Evolutionary conservation across 768 basidiomycete species (phyloP).

Genomic region (Coprinopsis sp.): DNA sequence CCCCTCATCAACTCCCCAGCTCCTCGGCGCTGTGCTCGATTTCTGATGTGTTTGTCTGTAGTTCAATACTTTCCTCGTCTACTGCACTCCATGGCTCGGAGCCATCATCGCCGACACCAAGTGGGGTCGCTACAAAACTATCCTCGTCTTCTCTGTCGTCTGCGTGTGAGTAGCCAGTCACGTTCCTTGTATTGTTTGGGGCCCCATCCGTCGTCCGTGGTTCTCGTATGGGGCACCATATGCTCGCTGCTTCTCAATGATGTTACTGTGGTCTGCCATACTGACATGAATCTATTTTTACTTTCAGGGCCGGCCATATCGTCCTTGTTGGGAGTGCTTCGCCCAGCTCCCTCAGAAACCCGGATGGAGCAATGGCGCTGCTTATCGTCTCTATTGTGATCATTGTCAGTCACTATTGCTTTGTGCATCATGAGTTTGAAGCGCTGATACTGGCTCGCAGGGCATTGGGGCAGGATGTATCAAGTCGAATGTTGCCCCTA

Average conservation of each 20-base stretch:
- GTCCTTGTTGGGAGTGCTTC: constrained; percentile 42
- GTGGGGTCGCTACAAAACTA: constrained; percentile 56
- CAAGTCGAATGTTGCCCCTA: constrained; percentile 52
- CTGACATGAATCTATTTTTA: too few species aligned
- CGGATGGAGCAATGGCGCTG: constrained; percentile 37
- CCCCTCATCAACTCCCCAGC: too few species aligned
- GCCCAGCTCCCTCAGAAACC: constrained; percentile 36
- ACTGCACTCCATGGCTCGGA: constrained; percentile 31
- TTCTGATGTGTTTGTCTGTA: constrained; percentile 13
- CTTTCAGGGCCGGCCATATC: constrained; percentile 38
- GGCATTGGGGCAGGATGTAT: constrained; percentile 33
- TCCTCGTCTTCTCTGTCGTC: constrained; percentile 46
- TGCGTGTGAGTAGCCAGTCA: constrained; percentile 26
- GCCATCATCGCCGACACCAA: constrained; percentile 51
- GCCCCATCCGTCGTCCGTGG: too few species aligned
- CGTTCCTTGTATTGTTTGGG: too few species aligned
- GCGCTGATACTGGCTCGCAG: constrained; percentile 8
- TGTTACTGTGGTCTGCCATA: too few species aligned
- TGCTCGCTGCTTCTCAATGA: too few species aligned
- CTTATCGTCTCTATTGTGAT: constrained; percentile 44
- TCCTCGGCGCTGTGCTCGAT: too few species aligned
- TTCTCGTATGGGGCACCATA: too few species aligned
- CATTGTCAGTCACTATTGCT: constrained; percentile 26
- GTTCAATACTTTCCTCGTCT: constrained; percentile 25
- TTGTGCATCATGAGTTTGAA: neutral